A percentile compares a stretch with the other conserved stretches of the same genome.
These are phyloP conservation scores for Rhizophagus sp. DNA, from an alignment of 192 early-diverging fungal species.

Conservation along the genomic window DNA sequence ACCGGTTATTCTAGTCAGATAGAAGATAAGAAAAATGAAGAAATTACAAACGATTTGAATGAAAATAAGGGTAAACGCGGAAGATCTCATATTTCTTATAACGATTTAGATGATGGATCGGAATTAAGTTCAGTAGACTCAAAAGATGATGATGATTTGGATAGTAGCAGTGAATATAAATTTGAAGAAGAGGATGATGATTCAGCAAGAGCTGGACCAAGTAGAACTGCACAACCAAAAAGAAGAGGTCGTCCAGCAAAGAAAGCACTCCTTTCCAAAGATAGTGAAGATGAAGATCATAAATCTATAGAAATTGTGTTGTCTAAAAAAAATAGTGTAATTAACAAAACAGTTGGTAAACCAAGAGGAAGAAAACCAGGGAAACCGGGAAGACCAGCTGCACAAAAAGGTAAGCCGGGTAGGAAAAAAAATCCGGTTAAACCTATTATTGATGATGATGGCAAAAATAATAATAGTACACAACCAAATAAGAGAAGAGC, in stretches of 20 bases:
- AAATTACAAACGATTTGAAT: neutral
- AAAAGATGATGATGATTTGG: neutral
- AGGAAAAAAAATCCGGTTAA: neutral
- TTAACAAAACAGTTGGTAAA: neutral
- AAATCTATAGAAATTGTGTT: neutral
- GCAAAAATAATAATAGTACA: neutral
- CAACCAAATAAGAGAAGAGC: slow-evolving; percentile 5
- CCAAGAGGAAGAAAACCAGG: neutral
- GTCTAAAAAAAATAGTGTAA: neutral
- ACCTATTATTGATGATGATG: neutral
- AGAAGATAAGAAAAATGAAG: neutral
- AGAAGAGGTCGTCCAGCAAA: neutral
- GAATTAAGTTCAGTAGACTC: slow-evolving; percentile 7
- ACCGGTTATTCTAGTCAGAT: neutral
- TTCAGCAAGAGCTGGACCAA: neutral
- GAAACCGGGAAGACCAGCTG: slow-evolving; percentile 2
- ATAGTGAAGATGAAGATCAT: neutral
- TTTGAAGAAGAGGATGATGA: neutral
- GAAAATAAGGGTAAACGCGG: neutral
- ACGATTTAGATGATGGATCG: neutral
- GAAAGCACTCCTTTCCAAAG: neutral
- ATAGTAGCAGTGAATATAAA: slow-evolving; percentile 6
- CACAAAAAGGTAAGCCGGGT: neutral
- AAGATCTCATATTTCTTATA: neutral
- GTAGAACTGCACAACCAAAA: neutral